Base-by-base conservation (phyloP, 2,329 filamentous ascomycete species). In the Hymenoscyphus occultus region DNA sequence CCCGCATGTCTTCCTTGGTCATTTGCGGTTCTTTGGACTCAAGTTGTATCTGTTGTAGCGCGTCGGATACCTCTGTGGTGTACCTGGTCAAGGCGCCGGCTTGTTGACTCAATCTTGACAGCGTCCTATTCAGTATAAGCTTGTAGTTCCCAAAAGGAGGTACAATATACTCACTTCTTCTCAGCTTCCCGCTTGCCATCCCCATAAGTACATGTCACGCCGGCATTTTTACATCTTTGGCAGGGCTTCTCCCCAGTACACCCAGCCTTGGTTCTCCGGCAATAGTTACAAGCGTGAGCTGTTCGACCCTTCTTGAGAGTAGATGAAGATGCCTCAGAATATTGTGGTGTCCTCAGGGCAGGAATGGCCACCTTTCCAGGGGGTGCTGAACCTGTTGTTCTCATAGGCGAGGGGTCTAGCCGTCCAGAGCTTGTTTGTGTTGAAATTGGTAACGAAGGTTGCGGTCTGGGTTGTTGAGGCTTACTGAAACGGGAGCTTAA, bases 241-340 rank as follows among this genome's bases (percentile, higher is more conserved):
- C 77, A 78, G 7, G 77, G 76, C 10, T 68, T 60, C 0, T 57
- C 69, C 0, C 77, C 77, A 0, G 74, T 76, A 62, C 78, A 79
- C 40, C 75, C 78, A 0, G 74, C 71, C 62, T 79, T 79, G 13
- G 74, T 71, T 42, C 65, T 68, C 2, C 77, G 72, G 67, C 78
- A 79, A n/a, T 69, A 61, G 2, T 70, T 64, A 62, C 78, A 79
- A 5, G 78, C 77, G 57, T 74, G 72, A 40, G 68, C 65, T 9
- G 70, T 74, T 32, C 71, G 65, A 1, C 65, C 69, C 64, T 71
- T 71, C 63, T 70, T 71, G 39, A 28, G 28, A 40, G 32, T 28
- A 22, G 64, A 60, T 56, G 63, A 39, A 4, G 60, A 45, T 32
- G 66, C 42, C 31, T 68, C 66, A 2, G 61, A 10, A 13, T 32